Evolutionary conservation across 345 rosid genomes (phyloP).

Genomic region (Streptanthus diversifolius): DNA sequence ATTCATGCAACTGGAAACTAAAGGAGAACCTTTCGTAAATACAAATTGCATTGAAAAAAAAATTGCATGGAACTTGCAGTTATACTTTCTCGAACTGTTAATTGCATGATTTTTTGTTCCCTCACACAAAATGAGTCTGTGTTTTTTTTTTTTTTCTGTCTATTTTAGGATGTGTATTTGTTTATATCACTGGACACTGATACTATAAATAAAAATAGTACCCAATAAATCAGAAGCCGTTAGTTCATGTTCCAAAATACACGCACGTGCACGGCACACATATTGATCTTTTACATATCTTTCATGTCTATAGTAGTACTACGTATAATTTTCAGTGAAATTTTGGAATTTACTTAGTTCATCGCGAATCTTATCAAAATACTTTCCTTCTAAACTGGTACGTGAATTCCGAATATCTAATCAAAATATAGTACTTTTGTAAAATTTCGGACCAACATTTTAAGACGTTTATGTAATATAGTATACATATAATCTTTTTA

Average conservation of each 20-base stretch:
- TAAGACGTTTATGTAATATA: neutral
- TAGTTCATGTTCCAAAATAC: constrained; percentile 31
- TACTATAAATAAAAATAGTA: neutral
- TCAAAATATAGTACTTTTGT: neutral
- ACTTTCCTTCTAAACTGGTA: neutral
- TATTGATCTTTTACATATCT: neutral
- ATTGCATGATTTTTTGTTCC: neutral
- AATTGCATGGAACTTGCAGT: neutral
- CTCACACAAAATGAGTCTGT: neutral
- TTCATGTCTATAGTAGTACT: constrained; percentile 1
- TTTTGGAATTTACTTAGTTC: constrained; percentile 22
- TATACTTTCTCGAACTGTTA: neutral
- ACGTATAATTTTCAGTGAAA: constrained; percentile 13
- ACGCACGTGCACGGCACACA: constrained; percentile 26
- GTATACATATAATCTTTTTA: neutral
- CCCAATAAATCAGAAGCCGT: constrained; percentile 33
- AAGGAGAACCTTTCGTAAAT: constrained; percentile 16
- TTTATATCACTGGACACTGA: neutral
- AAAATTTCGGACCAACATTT: neutral
- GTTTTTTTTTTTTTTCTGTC: neutral
- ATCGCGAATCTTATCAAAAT: constrained; percentile 18
- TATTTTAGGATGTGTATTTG: constrained; percentile 1
- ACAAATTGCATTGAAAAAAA: neutral
- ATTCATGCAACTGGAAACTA: constrained; percentile 16
- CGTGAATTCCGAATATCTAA: neutral